Base-by-base conservation (phyloP, 192 early-diverging fungal genomes). In the Ambispora gerdemannii region DNA sequence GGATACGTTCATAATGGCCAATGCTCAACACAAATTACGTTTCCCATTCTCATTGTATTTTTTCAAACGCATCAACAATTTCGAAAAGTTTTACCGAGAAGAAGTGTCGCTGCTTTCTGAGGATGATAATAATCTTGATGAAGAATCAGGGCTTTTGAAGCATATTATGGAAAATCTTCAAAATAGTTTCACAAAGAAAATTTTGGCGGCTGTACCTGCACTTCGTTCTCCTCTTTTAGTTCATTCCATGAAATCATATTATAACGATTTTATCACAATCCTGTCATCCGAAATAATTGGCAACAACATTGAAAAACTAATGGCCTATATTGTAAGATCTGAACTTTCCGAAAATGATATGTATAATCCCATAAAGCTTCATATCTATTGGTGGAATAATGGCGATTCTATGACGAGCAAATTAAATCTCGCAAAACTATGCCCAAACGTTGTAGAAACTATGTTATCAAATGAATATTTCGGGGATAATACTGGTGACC, bases 11-110 rank as follows among this genome's bases (percentile, higher is more conserved):
- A 24, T 6, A 15, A 65, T 73, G 28, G n/a, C 72, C 4, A 30
- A 25, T 58, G 28, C 11, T 25, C n/a, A 51, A 31, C 32, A 69
- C 22, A 3, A 43, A 30, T 15, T 73, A 8, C 72, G 43, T 33
- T 73, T 73, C 51, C 72, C 72, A 31, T 73, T 73, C 43, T 73
- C 72, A n/a, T 67, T 31, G 30, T 56, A 73, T 34, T 69, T 73
- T 35, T 35, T 55, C 20, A 35, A 73, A 3, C 63, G 30, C 30
- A 73, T 73, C 32, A 50, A 73, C 32, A 30, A 27, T 43, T 73
- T 73, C 33, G 69, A 69, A 67, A 22, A 8, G 15, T 20, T 67
- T 15, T 73, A 69, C 47, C 19, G 50, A 25, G 72, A 73, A 43
- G 66, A 50, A 38, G 3, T 47, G 6, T 6, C n/a, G 4, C 1